These are phyloP conservation scores for Pleurotus pulmonarius DNA, from an alignment of 768 basidiomycete species.

Conservation along the genomic window DNA sequence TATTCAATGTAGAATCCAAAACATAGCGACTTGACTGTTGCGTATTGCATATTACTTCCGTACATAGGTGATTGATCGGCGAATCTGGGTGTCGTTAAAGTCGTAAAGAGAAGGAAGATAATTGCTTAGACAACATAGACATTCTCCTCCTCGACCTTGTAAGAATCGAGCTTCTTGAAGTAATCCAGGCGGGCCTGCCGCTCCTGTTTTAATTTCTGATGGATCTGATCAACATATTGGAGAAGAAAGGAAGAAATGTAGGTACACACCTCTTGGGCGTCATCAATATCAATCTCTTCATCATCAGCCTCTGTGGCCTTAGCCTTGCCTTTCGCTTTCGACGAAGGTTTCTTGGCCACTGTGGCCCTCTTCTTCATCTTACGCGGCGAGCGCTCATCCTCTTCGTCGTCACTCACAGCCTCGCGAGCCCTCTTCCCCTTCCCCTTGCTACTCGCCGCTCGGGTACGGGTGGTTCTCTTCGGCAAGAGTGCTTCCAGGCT, in stretches of 20 bases:
- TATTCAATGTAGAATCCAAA: neutral
- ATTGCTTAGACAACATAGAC: slow-evolving; percentile 33
- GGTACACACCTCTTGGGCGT: slow-evolving; percentile 2
- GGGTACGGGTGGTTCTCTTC: neutral
- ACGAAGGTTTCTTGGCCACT: neutral
- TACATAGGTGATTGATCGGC: neutral
- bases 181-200: slow-evolving; percentile 35
- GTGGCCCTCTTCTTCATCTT: neutral
- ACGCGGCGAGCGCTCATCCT: neutral
- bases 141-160: slow-evolving; percentile 35
- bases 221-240: neutral
- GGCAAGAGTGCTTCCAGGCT: neutral
- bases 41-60: no score
- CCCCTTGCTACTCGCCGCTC: neutral
- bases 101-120: neutral
- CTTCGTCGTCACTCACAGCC: neutral
- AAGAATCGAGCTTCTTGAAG: slow-evolving; percentile 34
- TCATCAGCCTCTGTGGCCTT: neutral
- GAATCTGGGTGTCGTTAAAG: neutral
- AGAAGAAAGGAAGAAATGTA: neutral
- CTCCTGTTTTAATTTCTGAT: slow-evolving; percentile 23
- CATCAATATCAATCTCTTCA: slow-evolving; percentile 8
- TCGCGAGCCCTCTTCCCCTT: neutral
- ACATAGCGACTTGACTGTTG: neutral
- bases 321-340: neutral